Conservation (phyloP, 2,329 filamentous ascomycete genomes). For the Aspergillus chevalieri region DNA sequence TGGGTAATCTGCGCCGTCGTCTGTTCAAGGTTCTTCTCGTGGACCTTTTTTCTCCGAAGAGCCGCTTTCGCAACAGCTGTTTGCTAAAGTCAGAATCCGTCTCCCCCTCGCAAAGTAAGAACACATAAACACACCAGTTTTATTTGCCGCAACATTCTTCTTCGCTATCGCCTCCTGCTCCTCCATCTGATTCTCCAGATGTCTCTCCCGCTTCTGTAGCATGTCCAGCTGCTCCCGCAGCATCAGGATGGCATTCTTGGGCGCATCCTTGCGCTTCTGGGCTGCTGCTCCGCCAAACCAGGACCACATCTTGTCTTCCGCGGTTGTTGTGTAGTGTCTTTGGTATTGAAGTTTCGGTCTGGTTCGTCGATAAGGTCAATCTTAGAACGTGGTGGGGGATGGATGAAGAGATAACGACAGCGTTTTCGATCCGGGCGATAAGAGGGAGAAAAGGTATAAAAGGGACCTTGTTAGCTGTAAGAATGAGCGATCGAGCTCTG, state of each 20-base stretch:
- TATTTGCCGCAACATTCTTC: slow-evolving; percentile 85
- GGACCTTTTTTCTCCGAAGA: slow-evolving; percentile 86
- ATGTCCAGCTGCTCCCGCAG: slow-evolving; percentile 89
- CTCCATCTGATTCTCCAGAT: slow-evolving; percentile 84
- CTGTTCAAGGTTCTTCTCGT: slow-evolving; percentile 87
- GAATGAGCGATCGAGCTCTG: background rate
- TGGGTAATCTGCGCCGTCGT: slow-evolving; percentile 85
- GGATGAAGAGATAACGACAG: background rate
- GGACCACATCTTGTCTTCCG: slow-evolving; percentile 56
- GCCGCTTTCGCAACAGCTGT: slow-evolving; percentile 77
- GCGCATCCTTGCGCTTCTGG: slow-evolving; percentile 83
- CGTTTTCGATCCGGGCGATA: background rate
- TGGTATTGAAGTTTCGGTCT: background rate
- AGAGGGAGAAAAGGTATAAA: background rate
- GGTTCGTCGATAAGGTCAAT: background rate
- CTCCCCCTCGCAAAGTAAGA: background rate
- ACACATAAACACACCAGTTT: slow-evolving; percentile 62
- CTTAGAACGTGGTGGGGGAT: background rate
- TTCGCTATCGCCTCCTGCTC: slow-evolving; percentile 84
- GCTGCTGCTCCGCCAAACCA: slow-evolving; percentile 85
- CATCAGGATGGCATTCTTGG: slow-evolving; percentile 91
- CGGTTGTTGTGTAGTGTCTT: background rate
- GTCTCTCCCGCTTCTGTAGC: slow-evolving; percentile 92
- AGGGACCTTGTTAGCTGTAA: background rate
- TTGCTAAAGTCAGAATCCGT: background rate